Base-by-base conservation (phyloP, 306 rosid species). In the Quercus variabilis region DNA sequence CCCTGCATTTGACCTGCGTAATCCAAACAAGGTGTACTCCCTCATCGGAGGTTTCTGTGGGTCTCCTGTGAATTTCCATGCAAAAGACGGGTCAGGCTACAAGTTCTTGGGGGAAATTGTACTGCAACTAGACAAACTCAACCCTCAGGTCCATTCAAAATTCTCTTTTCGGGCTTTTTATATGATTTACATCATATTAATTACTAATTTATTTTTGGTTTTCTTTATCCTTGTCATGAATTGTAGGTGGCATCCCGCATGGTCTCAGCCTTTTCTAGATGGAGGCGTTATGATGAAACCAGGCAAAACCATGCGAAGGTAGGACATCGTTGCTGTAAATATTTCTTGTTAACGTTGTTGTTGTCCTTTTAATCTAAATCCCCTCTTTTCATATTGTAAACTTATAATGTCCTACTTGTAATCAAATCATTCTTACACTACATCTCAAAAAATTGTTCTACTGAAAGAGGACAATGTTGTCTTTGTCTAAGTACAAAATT, bases 21-120 rank as follows among this genome's bases (percentile, higher is more conserved):
- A 96, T 83, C 99, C 99, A 79, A 96, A 96, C 86, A 96, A 96
- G 85, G 99, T 96, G 25, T 93, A 96, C 88, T 93, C 99, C 21
- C 96, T 93, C 74, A 93, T 96, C 30, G 99, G 98, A 80, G 96
- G 97, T 71, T 93, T 96, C 85, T 89, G 97, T 52, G 94, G 96
- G 60, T 93, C 98, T 20, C 90, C 86, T 9, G 91, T 96, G 70
- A 96, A 96, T 87, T 93, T 96, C 82, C 98, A 96, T 41, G 96
- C 94, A 18, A 96, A 89, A 88, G 98, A 96, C 76, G 99, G 99
- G 6, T 93, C 96, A 0, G 99, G 98, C 88, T 96, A 96, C 77
- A 74, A 82, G 80, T 93, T 96, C 80, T 87, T 96, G 86, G 99
- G 99, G 78, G 98, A 93, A 63, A 80, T 89, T 43, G 98, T 96